Conservation (phyloP, 148 eudicot genomes). For the Nyssa sinensis region DNA sequence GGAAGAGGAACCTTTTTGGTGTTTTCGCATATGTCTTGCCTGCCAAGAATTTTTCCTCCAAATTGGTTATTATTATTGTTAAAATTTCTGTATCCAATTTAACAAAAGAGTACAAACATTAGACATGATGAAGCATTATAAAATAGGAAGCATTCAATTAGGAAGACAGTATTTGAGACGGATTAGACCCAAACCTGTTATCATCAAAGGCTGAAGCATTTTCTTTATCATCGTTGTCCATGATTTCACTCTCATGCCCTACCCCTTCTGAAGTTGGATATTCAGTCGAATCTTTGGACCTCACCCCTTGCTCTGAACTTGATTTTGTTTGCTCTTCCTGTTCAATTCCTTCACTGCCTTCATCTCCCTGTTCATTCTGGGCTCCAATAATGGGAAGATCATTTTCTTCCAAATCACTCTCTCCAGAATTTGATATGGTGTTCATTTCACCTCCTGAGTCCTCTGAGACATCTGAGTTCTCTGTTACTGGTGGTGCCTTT, state of each 20-base stretch:
- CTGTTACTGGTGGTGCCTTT: constrained; percentile 15
- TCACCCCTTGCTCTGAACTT: constrained; percentile 8
- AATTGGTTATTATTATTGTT: constrained; percentile 20
- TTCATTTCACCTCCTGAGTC: constrained; percentile 16
- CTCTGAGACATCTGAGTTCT: constrained; percentile 17
- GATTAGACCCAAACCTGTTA: constrained; percentile 44
- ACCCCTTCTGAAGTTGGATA: constrained; percentile 20
- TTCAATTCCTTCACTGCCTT: constrained; percentile 17
- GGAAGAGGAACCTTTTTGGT: constrained; percentile 36
- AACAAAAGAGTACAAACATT: not conserved
- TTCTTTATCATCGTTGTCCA: constrained; percentile 59
- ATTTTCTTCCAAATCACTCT: constrained; percentile 13
- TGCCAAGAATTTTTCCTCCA: constrained; percentile 29
- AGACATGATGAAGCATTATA: not conserved
- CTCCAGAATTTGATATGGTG: constrained; percentile 9
- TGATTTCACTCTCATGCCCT: constrained; percentile 11
- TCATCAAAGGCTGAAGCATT: constrained; percentile 41
- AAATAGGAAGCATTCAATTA: not conserved
- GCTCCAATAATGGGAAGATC: constrained; percentile 6
- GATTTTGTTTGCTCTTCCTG: constrained; percentile 1
- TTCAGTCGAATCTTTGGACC: constrained; percentile 11
- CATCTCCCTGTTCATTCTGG: constrained; percentile 8
- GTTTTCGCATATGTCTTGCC: constrained; percentile 25
- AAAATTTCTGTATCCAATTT: constrained; percentile 33
- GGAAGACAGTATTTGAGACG: not conserved